phyloP scores from a whole-genome alignment of 1,139 yeast species.

The Hansenula lynferdii region DNA sequence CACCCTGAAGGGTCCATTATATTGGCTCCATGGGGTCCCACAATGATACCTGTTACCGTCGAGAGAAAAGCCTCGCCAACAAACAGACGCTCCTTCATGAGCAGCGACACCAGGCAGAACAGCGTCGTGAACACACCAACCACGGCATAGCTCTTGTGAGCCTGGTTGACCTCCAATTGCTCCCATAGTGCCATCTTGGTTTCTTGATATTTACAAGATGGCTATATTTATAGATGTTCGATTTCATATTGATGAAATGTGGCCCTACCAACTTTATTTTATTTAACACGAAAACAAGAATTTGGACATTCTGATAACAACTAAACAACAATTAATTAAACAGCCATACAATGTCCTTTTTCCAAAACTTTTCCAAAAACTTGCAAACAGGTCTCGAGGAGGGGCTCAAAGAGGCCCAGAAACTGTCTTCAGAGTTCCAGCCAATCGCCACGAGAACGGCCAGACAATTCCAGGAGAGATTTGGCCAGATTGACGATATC shows the following conservation, averaged over 20 bases:
- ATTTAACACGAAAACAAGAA: too few relatives aligned
- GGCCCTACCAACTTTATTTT: too few relatives aligned
- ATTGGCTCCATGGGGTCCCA: constrained; percentile 25
- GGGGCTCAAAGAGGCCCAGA: constrained; percentile 23
- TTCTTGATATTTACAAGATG: too few relatives aligned
- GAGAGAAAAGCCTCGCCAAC: constrained; percentile 27
- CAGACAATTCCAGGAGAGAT: constrained; percentile 70
- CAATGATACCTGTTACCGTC: constrained; percentile 23
- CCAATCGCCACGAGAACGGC: constrained; percentile 73
- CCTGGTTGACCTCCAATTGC: constrained; percentile 30
- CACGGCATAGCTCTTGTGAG: constrained; percentile 84
- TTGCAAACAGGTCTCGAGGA: constrained; percentile 21
- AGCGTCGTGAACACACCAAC: constrained; percentile 70
- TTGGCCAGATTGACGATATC: constrained; percentile 75
- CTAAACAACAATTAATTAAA: too few relatives aligned
- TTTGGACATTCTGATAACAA: too few relatives aligned
- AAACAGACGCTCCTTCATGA: constrained; percentile 25
- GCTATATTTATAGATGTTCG: too few relatives aligned
- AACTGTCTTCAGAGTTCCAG: constrained; percentile 21
- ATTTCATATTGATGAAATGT: too few relatives aligned
- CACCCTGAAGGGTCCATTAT: constrained; percentile 25
- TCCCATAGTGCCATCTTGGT: constrained; percentile 14
- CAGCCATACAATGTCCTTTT: constrained; percentile 21
- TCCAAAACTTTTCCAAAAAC: constrained; percentile 21
- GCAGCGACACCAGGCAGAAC: constrained; percentile 23